Evolutionary conservation across 2,329 filamentous ascomycete species (phyloP).

Genomic region (Aspergillus sp.): DNA sequence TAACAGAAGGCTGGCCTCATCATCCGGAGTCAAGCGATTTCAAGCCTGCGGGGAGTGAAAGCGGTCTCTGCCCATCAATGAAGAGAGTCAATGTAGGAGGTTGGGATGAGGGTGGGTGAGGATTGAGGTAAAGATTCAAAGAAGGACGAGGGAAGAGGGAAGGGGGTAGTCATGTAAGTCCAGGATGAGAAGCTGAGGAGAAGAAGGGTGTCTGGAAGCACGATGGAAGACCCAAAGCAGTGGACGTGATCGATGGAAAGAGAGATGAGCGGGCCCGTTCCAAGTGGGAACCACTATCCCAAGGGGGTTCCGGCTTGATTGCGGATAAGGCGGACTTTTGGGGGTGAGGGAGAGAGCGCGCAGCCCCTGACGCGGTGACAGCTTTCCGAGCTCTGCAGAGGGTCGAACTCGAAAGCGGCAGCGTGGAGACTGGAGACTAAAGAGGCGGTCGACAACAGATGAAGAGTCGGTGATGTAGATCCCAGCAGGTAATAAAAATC

Average conservation of each 20-base stretch:
- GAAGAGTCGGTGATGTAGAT: slow-evolving; percentile 23
- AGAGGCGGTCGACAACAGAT: slow-evolving; percentile 27
- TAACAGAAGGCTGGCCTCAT: slow-evolving; percentile 31
- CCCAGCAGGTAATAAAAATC: slow-evolving; percentile 16
- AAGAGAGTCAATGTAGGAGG: slow-evolving; percentile 20
- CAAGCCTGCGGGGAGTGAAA: slow-evolving; percentile 11
- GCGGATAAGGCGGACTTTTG: slow-evolving; percentile 16
- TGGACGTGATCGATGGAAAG: slow-evolving; percentile 31
- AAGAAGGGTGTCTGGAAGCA: slow-evolving; percentile 28
- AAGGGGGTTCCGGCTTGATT: slow-evolving; percentile 17
- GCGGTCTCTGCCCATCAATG: slow-evolving; percentile 27
- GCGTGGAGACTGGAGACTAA: slow-evolving; percentile 31
- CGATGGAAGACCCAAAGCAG: slow-evolving; percentile 29
- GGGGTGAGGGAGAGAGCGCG: slow-evolving; percentile 17
- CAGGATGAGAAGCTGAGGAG: slow-evolving; percentile 25
- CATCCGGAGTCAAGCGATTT: slow-evolving; percentile 25
- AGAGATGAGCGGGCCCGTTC: slow-evolving; percentile 40
- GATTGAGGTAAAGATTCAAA: slow-evolving; percentile 10
- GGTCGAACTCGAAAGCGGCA: slow-evolving; percentile 24
- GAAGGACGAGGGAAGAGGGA: slow-evolving; percentile 23
- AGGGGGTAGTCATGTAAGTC: slow-evolving; percentile 29
- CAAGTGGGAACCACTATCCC: slow-evolving; percentile 31
- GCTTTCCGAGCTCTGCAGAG: slow-evolving; percentile 25
- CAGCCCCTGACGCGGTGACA: slow-evolving; percentile 40
- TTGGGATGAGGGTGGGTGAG: slow-evolving; percentile 7